Percentiles rank a stretch among this genome's conserved stretches.
These are phyloP conservation scores for Talaromyces sp. DNA, from an alignment of 2,329 filamentous ascomycete species.

Conservation along the genomic window DNA sequence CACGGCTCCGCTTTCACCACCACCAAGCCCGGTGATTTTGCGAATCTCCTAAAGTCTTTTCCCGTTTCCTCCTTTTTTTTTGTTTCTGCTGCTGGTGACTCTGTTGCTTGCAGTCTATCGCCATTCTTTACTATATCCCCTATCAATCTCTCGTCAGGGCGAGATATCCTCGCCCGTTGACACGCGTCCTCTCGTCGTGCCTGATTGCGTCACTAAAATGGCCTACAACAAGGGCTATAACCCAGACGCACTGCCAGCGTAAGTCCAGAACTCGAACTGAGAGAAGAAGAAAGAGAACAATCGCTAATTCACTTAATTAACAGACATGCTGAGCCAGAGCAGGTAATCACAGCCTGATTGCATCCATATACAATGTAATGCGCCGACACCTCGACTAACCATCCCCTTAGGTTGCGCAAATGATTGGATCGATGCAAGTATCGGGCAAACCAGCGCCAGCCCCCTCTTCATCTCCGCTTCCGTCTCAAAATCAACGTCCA, in stretches of 20 bases:
- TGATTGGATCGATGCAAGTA: slow-evolving; percentile 42
- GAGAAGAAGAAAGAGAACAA: not conserved
- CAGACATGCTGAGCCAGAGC: slow-evolving; percentile 76
- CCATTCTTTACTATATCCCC: not conserved
- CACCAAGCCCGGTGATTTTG: slow-evolving; percentile 7
- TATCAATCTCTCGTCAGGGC: not conserved
- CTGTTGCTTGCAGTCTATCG: not conserved
- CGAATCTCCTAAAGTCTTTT: slow-evolving; percentile 6
- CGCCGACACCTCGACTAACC: not conserved
- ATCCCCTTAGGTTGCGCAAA: slow-evolving; percentile 46
- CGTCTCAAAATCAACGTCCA: slow-evolving; percentile 27
- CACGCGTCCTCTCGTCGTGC: slow-evolving; percentile 4
- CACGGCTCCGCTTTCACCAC: slow-evolving; percentile 28
- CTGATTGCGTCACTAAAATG: slow-evolving; percentile 59
- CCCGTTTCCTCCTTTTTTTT: not conserved
- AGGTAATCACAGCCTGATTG: slow-evolving; percentile 46
- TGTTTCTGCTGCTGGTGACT: not conserved
- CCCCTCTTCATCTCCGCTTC: slow-evolving; percentile 27
- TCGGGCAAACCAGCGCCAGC: slow-evolving; percentile 18
- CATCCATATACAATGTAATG: not conserved
- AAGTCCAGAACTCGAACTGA: slow-evolving; percentile 44
- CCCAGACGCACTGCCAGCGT: slow-evolving; percentile 92
- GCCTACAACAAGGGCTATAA: slow-evolving; percentile 94
- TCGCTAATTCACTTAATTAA: slow-evolving; percentile 20
- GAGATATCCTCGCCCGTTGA: slow-evolving; percentile 6